Evolutionary conservation across 2,329 filamentous ascomycete species (phyloP).

Genomic region (Hirsutella minnesotensis): DNA sequence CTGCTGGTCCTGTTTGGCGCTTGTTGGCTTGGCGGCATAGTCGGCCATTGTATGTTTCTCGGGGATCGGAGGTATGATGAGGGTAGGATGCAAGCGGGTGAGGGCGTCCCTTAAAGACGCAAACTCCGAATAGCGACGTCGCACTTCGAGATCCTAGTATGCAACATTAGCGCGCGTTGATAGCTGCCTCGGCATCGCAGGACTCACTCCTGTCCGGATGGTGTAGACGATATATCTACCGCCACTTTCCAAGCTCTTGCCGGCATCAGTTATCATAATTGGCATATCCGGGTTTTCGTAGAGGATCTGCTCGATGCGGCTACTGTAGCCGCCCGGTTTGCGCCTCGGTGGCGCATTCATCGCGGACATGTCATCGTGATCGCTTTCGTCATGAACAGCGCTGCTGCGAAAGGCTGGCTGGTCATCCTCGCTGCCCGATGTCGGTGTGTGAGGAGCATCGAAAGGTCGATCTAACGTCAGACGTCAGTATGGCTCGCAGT

Average conservation of each 20-base stretch:
- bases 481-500: background rate
- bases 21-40: slow-evolving; percentile 94
- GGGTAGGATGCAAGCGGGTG: slow-evolving; percentile 82
- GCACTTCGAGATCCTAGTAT: slow-evolving; percentile 78
- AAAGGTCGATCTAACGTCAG: slow-evolving; percentile 26
- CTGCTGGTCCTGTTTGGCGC: slow-evolving; percentile 91
- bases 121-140: slow-evolving; percentile 93
- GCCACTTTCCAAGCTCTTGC: slow-evolving; percentile 86
- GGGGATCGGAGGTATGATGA: slow-evolving; percentile 92
- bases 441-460: slow-evolving; percentile 59
- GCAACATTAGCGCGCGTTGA: slow-evolving; percentile 1
- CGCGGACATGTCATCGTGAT: slow-evolving; percentile 32
- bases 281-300: slow-evolving; percentile 87
- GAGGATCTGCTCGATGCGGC: slow-evolving; percentile 91
- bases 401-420: slow-evolving; percentile 28
- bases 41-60: slow-evolving; percentile 99
- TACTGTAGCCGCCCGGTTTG: slow-evolving; percentile 84
- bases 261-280: slow-evolving; percentile 86
- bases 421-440: slow-evolving; percentile 57
- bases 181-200: background rate
- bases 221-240: slow-evolving; percentile 96
- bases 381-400: slow-evolving; percentile 22
- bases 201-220: slow-evolving; percentile 77
- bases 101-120: slow-evolving; percentile 80
- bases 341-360: slow-evolving; percentile 39